Conservation (phyloP, 2,329 filamentous ascomycete species). For the Aureobasidium subglaciale region DNA sequence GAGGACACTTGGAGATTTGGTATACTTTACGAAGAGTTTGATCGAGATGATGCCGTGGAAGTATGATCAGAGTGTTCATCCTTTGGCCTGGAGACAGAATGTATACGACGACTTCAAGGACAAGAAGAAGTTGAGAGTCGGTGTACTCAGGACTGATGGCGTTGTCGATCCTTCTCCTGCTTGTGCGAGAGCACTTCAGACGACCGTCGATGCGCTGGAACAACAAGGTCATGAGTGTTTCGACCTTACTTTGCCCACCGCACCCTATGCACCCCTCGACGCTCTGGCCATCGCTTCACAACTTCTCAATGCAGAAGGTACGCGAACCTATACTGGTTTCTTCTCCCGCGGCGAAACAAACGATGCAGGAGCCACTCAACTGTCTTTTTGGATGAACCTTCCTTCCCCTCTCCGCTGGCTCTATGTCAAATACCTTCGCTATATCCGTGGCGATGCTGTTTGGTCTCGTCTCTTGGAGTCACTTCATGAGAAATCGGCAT, state of each 20-base stretch:
- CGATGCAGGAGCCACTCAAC: constrained; percentile 68
- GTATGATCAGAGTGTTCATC: constrained; percentile 80
- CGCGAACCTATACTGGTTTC: constrained; percentile 68
- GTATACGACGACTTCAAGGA: constrained; percentile 55
- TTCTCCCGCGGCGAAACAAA: constrained; percentile 72
- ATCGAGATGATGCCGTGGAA: constrained; percentile 80
- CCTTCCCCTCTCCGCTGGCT: constrained; percentile 69
- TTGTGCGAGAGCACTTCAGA: constrained; percentile 67
- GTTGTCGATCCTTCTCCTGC: constrained; percentile 84
- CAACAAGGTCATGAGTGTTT: constrained; percentile 68
- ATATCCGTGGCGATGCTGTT: constrained; percentile 64
- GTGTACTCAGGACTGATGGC: constrained; percentile 62
- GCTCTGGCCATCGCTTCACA: constrained; percentile 70
- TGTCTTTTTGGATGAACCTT: constrained; percentile 66
- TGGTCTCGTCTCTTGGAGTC: constrained; percentile 72
- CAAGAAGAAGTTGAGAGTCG: constrained; percentile 61
- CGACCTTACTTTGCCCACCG: constrained; percentile 59
- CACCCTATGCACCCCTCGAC: constrained; percentile 54
- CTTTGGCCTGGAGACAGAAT: constrained; percentile 67
- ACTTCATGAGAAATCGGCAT: constrained; percentile 67
- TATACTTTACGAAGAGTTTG: constrained; percentile 73
- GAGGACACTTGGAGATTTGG: constrained; percentile 71
- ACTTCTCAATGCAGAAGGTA: constrained; percentile 78
- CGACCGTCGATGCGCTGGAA: constrained; percentile 61
- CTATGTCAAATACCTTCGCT: constrained; percentile 87